Conservation (phyloP, 257 asterid species). For the Craterostigma plantagineum region DNA sequence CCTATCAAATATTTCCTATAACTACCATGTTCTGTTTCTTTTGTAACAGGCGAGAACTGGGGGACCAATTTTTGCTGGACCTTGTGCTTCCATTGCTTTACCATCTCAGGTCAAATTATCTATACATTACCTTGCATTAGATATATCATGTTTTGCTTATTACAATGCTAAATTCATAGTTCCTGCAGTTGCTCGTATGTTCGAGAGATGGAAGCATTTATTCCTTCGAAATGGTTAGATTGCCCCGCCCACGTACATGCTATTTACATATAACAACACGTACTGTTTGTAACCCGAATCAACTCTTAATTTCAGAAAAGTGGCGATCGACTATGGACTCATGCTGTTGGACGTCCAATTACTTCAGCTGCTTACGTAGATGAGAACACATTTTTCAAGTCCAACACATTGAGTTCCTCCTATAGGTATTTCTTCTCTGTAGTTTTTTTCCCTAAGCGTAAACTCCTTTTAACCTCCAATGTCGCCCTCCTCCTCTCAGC, state of each 20-base stretch:
- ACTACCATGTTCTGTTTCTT: slow-evolving; percentile 5
- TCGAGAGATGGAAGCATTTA: slow-evolving; percentile 76
- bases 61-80: slow-evolving; percentile 91
- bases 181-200: slow-evolving; percentile 58
- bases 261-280: slow-evolving; percentile 6
- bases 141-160: background rate
- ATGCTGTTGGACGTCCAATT: slow-evolving; percentile 44
- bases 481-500: no score
- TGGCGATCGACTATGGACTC: slow-evolving; percentile 59
- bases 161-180: slow-evolving; percentile 2
- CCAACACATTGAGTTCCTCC: slow-evolving; percentile 17
- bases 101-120: slow-evolving; percentile 55
- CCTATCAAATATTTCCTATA: background rate
- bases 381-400: slow-evolving; percentile 29
- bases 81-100: slow-evolving; percentile 42
- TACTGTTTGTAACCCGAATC: background rate
- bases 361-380: slow-evolving; percentile 73
- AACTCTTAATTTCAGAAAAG: slow-evolving; percentile 27
- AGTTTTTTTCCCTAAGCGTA: slow-evolving; percentile 1
- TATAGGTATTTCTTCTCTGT: slow-evolving; percentile 28
- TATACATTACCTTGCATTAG: slow-evolving; percentile 1
- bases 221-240: slow-evolving; percentile 70
- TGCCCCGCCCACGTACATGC: no score
- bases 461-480: slow-evolving; percentile 1
- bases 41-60: slow-evolving; percentile 47